Percentiles rank a stretch among this genome's conserved stretches.
Evolutionary conservation across 345 rosid species (phyloP).

Genomic region (Boechera divaricarpa): DNA sequence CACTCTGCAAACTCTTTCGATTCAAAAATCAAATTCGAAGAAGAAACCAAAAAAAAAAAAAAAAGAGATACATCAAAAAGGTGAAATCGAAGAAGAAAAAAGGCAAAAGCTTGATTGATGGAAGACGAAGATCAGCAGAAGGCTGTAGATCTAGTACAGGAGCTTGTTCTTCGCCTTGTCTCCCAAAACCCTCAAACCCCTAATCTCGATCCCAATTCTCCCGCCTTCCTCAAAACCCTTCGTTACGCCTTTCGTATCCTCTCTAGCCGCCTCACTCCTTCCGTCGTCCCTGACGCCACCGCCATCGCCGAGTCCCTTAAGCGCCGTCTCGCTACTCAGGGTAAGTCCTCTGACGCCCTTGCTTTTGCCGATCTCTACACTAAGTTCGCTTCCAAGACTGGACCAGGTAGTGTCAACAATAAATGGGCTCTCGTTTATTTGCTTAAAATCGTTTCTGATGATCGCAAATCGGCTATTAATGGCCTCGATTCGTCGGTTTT

Average conservation of each 20-base stretch:
- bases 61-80: not conserved
- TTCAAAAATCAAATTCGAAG: conserved; percentile 35
- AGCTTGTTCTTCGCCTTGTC: conserved; percentile 79
- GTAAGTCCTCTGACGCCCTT: conserved; percentile 90
- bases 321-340: conserved; percentile 88
- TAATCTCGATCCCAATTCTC: conserved; percentile 52
- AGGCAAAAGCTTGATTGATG: conserved; percentile 47
- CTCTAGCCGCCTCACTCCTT: conserved; percentile 83
- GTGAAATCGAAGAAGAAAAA: not conserved
- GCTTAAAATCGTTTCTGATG: conserved; percentile 84
- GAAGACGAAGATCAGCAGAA: conserved; percentile 89
- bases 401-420: conserved; percentile 85
- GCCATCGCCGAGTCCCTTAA: conserved; percentile 92
- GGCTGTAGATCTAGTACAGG: conserved; percentile 78
- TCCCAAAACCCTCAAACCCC: conserved; percentile 63
- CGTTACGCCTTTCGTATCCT: conserved; percentile 88
- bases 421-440: conserved; percentile 92
- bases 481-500: conserved; percentile 53
- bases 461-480: conserved; percentile 49
- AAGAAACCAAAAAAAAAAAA: not conserved
- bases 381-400: conserved; percentile 81
- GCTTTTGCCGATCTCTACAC: conserved; percentile 80
- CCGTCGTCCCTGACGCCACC: conserved; percentile 74
- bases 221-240: conserved; percentile 61
- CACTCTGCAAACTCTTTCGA: conserved; percentile 32